Percentiles rank a stretch among this genome's conserved stretches.
Evolutionary conservation across 2,329 filamentous ascomycete genomes (phyloP).

Genomic region (Ceratocystis lukuohia): DNA sequence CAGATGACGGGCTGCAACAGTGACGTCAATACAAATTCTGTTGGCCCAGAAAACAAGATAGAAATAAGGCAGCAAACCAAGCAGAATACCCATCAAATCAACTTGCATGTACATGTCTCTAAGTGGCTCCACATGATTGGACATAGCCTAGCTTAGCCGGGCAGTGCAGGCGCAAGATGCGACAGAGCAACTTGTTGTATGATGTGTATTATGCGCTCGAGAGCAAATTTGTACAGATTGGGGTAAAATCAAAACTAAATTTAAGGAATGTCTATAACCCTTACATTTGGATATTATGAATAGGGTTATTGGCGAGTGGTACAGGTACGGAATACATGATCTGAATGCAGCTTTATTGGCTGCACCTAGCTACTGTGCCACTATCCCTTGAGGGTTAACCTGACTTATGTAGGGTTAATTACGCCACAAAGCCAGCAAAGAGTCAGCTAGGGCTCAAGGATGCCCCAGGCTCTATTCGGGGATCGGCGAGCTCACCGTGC

Average conservation of each 20-base stretch:
- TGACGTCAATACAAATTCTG: background rate
- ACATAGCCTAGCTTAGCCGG: background rate
- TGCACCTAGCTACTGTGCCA: too few relatives aligned
- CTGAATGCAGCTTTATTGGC: too few relatives aligned
- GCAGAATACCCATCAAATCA: background rate
- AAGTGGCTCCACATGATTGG: background rate
- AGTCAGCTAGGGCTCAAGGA: background rate
- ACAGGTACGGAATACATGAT: too few relatives aligned
- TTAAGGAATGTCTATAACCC: background rate
- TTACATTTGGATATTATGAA: accelerated
- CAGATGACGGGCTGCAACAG: background rate
- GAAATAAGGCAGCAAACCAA: background rate
- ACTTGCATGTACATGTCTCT: background rate
- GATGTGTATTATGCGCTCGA: too few relatives aligned
- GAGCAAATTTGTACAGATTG: too few relatives aligned
- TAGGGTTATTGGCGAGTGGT: too few relatives aligned
- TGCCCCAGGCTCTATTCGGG: background rate
- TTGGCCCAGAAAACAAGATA: background rate
- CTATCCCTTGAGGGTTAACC: background rate
- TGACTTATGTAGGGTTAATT: background rate
- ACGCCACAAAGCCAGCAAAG: background rate
- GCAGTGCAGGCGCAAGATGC: background rate
- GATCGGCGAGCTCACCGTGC: conserved; percentile 7
- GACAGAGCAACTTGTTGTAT: too few relatives aligned
- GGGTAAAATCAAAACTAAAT: too few relatives aligned